A percentile compares a stretch with the other conserved stretches of the same genome.
These are phyloP conservation scores for Rhodotorula sp. DNA, from an alignment of 1,284 basidiomycete genomes.

Conservation along the genomic window DNA sequence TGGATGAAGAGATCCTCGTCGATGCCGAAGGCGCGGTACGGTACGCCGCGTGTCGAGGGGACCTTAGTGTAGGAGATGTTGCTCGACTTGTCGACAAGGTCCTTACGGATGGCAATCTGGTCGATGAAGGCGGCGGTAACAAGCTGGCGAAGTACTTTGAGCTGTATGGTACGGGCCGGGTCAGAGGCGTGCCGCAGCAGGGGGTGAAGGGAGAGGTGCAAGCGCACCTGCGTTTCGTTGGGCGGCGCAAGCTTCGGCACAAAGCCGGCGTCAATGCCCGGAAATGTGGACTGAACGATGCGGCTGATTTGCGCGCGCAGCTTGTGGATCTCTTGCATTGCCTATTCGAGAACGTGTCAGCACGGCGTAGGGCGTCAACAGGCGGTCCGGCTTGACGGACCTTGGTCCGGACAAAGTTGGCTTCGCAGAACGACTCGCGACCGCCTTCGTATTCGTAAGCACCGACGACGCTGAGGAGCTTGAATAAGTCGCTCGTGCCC, in stretches of 20 bases:
- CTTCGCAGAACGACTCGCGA: slow-evolving; percentile 74
- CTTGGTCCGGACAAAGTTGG: slow-evolving; percentile 90
- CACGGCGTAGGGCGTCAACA: not conserved
- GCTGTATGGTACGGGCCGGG: too few relatives aligned
- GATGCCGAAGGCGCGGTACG: slow-evolving; percentile 82
- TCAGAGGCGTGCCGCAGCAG: slow-evolving; percentile 24
- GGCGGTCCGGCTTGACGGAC: slow-evolving; percentile 54
- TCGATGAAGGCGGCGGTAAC: slow-evolving; percentile 90
- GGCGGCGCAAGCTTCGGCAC: slow-evolving; percentile 68
- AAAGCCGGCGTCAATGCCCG: slow-evolving; percentile 63
- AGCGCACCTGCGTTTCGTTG: slow-evolving; percentile 66
- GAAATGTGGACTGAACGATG: slow-evolving; percentile 73
- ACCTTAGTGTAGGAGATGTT: slow-evolving; percentile 65
- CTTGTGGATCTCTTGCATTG: slow-evolving; percentile 99
- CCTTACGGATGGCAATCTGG: slow-evolving; percentile 90
- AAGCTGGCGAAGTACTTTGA: slow-evolving; percentile 88
- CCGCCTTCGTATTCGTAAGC: slow-evolving; percentile 91
- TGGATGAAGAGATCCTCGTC: slow-evolving; percentile 89
- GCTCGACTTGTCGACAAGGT: slow-evolving; percentile 61
- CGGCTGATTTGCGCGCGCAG: slow-evolving; percentile 84
- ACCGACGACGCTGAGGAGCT: slow-evolving; percentile 84
- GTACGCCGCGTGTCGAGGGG: slow-evolving; percentile 72
- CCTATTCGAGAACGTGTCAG: slow-evolving; percentile 56
- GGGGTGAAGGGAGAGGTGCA: not conserved
- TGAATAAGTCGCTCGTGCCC: slow-evolving; percentile 85